Evolutionary conservation across 2,329 filamentous ascomycete genomes (phyloP).

Genomic region (Stachybotrys elegans): DNA sequence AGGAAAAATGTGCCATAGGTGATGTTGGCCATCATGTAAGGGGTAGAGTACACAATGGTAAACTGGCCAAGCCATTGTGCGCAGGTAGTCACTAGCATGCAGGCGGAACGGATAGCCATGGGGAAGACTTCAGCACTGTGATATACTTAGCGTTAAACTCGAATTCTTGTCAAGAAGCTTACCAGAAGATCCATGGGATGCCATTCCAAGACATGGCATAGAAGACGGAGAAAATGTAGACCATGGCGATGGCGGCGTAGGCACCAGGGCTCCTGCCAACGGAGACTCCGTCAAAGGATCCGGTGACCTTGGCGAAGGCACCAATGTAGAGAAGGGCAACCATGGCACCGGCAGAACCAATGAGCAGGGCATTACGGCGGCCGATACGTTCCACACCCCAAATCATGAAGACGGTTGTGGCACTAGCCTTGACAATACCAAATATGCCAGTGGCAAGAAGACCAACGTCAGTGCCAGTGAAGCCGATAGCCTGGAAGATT

Average conservation of each 20-base stretch:
- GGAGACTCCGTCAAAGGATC: slow-evolving; percentile 9
- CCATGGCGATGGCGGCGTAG: slow-evolving; percentile 11
- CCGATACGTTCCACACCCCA: slow-evolving; percentile 12
- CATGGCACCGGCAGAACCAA: slow-evolving; percentile 7
- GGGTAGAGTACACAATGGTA: slow-evolving; percentile 20
- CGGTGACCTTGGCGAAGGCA: slow-evolving; percentile 7
- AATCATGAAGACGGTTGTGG: slow-evolving; percentile 8
- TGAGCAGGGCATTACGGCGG: slow-evolving; percentile 7
- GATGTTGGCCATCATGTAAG: slow-evolving; percentile 21
- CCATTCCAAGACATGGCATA: slow-evolving; percentile 8
- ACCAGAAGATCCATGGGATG: slow-evolving; percentile 13
- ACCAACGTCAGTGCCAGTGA: slow-evolving; percentile 49
- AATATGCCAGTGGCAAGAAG: slow-evolving; percentile 62
- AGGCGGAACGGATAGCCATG: slow-evolving; percentile 19
- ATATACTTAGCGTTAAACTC: no score
- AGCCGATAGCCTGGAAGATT: slow-evolving; percentile 59
- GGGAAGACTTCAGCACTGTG: slow-evolving; percentile 22
- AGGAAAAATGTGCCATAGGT: slow-evolving; percentile 23
- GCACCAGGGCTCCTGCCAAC: slow-evolving; percentile 5
- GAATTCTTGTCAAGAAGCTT: no score
- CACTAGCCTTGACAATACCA: slow-evolving; percentile 49
- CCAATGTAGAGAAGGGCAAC: slow-evolving; percentile 12
- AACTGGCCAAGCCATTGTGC: slow-evolving; percentile 26
- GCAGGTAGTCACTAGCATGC: slow-evolving; percentile 19
- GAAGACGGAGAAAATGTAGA: slow-evolving; percentile 39